Evolutionary conservation across 129 eudicot genomes (phyloP).

Genomic region (Tagetes patula): DNA sequence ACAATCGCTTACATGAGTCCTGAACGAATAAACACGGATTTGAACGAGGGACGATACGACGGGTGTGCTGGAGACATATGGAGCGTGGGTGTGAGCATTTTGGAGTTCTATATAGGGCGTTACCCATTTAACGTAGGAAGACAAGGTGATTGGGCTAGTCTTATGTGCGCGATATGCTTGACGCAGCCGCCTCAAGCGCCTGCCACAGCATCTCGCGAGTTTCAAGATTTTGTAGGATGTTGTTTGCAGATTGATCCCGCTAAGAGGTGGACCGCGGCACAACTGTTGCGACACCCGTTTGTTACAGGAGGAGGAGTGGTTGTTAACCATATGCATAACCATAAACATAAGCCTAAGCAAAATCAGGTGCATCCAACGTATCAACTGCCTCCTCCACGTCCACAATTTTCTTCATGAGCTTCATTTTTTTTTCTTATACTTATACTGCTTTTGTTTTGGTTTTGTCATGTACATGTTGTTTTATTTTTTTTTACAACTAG

Average conservation of each 20-base stretch:
- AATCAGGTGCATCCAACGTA: conserved; percentile 27
- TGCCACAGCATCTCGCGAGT: conserved; percentile 52
- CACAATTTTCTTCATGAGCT: conserved; percentile 36
- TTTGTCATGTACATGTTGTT: no score
- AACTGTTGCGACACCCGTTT: conserved; percentile 50
- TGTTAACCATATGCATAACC: background rate
- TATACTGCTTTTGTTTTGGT: no score
- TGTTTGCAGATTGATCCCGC: conserved; percentile 81
- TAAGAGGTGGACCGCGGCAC: conserved; percentile 65
- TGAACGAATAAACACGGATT: conserved; percentile 73
- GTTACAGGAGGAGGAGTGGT: conserved; percentile 23
- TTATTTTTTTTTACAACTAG: no score
- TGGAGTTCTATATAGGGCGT: conserved; percentile 70
- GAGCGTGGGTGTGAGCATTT: conserved; percentile 80
- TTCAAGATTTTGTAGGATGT: conserved; percentile 57
- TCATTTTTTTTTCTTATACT: background rate
- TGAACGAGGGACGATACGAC: conserved; percentile 68
- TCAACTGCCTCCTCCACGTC: conserved; percentile 42
- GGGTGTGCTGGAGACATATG: conserved; percentile 89
- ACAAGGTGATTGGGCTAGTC: conserved; percentile 83
- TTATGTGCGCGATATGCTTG: conserved; percentile 84
- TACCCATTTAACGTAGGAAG: conserved; percentile 64
- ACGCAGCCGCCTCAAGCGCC: conserved; percentile 77
- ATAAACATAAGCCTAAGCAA: background rate
- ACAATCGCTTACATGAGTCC: conserved; percentile 98